A percentile compares a stretch with the other conserved stretches of the same genome.
phyloP scores from a whole-genome alignment of 129 eudicot species.

The Arctium lappa region DNA sequence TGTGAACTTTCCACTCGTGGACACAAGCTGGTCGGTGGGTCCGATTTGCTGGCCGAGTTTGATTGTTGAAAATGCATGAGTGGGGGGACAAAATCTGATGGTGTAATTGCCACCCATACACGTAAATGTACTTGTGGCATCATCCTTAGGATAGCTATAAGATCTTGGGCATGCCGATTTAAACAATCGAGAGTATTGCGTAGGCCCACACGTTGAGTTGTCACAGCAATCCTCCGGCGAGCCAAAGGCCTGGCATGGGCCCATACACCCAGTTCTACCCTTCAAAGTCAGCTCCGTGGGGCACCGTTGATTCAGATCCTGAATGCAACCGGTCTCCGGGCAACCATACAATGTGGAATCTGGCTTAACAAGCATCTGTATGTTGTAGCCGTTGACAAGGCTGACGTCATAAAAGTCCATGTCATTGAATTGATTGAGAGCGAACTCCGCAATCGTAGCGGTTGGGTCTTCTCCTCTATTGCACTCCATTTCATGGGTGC shows the following conservation, averaged over 20 bases:
- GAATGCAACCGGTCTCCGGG: constrained; percentile 29
- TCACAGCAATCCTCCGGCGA: constrained; percentile 32
- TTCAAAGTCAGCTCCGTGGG: constrained; percentile 25
- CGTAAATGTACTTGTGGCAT: background rate
- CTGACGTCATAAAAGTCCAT: constrained; percentile 17
- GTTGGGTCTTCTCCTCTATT: background rate
- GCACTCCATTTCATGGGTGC: constrained; percentile 16
- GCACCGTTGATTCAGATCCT: constrained; percentile 30
- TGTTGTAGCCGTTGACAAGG: constrained; percentile 35
- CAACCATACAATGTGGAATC: background rate
- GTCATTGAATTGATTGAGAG: too few relatives aligned
- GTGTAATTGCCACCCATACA: constrained; percentile 32
- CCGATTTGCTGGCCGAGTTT: constrained; percentile 21
- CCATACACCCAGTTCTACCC: constrained; percentile 34
- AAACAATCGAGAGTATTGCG: constrained; percentile 30
- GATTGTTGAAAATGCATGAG: constrained; percentile 9
- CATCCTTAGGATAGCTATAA: background rate
- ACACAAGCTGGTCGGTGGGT: constrained; percentile 18
- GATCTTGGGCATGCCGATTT: constrained; percentile 40
- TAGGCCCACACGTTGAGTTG: constrained; percentile 18
- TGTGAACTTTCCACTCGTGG: constrained; percentile 21
- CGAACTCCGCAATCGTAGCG: background rate
- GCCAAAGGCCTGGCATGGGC: constrained; percentile 40
- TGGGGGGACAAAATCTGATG: constrained; percentile 36
- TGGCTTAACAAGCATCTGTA: constrained; percentile 21